Conservation (phyloP, 345 rosid species). For the Syzygium aqueum region DNA sequence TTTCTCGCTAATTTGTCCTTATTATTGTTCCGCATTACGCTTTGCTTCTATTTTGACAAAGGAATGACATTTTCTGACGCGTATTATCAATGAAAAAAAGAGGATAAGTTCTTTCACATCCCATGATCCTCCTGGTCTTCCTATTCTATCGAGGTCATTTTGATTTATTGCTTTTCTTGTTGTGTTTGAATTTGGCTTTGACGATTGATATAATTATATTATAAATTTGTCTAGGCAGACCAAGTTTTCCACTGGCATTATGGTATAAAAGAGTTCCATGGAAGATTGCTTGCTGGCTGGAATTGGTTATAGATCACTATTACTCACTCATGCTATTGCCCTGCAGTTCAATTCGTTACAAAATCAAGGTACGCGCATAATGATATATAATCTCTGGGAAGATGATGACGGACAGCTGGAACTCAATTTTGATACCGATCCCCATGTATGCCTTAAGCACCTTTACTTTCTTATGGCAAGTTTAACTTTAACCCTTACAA, state of each 20-base stretch:
- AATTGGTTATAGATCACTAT: not conserved
- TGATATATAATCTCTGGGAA: conserved; percentile 77
- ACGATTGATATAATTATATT: not conserved
- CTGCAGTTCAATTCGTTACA: conserved; percentile 37
- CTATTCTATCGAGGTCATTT: not conserved
- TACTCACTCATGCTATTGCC: not conserved
- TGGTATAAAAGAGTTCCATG: not conserved
- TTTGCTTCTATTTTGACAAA: not conserved
- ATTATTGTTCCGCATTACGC: not conserved
- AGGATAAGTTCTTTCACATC: not conserved
- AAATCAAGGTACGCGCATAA: conserved; percentile 53
- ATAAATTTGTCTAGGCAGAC: not conserved
- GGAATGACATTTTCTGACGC: not conserved
- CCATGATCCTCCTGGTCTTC: not conserved
- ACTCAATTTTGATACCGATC: conserved; percentile 58
- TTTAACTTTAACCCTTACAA: not conserved
- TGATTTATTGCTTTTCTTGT: not conserved
- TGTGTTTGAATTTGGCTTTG: not conserved
- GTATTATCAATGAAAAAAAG: not conserved
- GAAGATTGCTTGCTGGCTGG: not conserved
- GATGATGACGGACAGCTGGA: conserved; percentile 60
- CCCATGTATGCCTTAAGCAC: conserved; percentile 25
- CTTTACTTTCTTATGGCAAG: not conserved
- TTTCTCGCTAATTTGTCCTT: not conserved
- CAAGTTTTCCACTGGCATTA: not conserved